These are phyloP conservation scores for Urtica urens DNA, from an alignment of 306 rosid species.

Conservation along the genomic window DNA sequence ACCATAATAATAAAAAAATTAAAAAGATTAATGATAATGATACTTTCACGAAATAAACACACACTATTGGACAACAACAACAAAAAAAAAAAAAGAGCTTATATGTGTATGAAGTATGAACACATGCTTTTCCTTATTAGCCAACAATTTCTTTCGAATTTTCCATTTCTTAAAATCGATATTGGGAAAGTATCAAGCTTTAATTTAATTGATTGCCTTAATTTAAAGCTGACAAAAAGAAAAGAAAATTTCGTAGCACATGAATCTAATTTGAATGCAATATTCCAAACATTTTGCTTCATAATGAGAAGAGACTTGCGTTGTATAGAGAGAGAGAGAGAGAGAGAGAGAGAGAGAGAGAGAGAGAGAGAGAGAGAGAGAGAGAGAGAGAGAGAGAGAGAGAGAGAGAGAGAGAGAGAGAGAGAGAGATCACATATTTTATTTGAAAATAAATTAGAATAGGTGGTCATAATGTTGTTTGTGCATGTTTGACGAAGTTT, in stretches of 20 bases:
- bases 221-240: background rate
- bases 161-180: background rate
- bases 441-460: background rate
- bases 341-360: background rate
- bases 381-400: background rate
- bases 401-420: background rate
- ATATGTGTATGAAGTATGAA: too few species aligned
- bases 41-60: too few species aligned
- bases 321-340: background rate
- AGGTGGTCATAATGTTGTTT: slow-evolving; percentile 23
- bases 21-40: too few species aligned
- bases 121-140: background rate
- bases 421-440: background rate
- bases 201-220: background rate
- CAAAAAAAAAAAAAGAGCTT: too few species aligned
- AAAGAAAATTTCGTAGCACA: background rate
- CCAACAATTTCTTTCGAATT: background rate
- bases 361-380: background rate
- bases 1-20: slow-evolving; percentile 4
- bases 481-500: slow-evolving; percentile 23
- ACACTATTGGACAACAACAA: too few species aligned
- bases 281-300: slow-evolving; percentile 2
- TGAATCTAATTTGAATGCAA: slow-evolving; percentile 7
- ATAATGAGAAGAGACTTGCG: background rate
- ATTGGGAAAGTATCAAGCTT: background rate